A percentile compares a stretch with the other conserved stretches of the same genome.
phyloP scores from a whole-genome alignment of 371 early-diverging fungal species.

The Chytridiales sp. region DNA sequence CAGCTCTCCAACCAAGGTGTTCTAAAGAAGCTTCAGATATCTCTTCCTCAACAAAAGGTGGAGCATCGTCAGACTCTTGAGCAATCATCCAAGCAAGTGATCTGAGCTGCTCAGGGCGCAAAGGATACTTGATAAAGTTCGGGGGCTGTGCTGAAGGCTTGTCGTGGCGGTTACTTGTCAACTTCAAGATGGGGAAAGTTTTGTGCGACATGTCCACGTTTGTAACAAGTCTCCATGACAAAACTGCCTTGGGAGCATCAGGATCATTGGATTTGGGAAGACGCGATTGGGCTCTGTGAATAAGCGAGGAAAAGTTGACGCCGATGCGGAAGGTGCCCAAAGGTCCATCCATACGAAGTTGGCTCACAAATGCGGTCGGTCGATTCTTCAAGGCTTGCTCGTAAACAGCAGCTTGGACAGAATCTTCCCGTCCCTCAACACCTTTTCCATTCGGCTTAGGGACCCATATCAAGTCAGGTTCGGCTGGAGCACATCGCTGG shows the following conservation, averaged over 20 bases:
- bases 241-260: background rate
- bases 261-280: conserved; percentile 9
- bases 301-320: conserved; percentile 35
- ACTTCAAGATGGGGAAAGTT: conserved; percentile 10
- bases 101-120: conserved; percentile 41
- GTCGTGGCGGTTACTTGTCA: conserved; percentile 33
- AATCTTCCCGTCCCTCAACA: conserved; percentile 35
- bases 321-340: conserved; percentile 33
- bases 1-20: conserved; percentile 34
- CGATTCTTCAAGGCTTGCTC: conserved; percentile 40
- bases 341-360: conserved; percentile 15
- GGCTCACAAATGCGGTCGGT: conserved; percentile 36
- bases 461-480: conserved; percentile 33
- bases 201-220: background rate
- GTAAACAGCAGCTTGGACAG: conserved; percentile 36
- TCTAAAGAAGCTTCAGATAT: conserved; percentile 35
- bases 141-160: conserved; percentile 36
- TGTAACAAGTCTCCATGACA: conserved; percentile 37
- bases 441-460: conserved; percentile 16
- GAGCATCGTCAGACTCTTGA: conserved; percentile 27
- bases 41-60: conserved; percentile 38
- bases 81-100: conserved; percentile 42
- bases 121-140: conserved; percentile 28
- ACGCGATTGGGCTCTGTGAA: conserved; percentile 35
- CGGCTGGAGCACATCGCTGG: conserved; percentile 35